Base-by-base conservation (phyloP, 257 asterid genomes). In the Apocynum venetum region DNA sequence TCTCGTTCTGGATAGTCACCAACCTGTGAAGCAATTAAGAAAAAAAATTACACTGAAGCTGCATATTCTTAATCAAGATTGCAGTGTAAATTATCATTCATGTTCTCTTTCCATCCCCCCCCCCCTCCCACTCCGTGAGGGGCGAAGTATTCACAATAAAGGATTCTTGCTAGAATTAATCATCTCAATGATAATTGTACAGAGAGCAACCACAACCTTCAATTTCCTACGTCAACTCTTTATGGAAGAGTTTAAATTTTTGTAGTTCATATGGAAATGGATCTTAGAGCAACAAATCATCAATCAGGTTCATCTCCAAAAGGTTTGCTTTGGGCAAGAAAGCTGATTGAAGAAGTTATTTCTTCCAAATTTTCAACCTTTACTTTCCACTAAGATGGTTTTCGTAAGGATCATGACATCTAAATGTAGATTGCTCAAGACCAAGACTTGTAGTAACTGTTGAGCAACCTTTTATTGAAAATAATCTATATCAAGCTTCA, bases 1-100 rank as follows among this genome's bases (percentile, higher is more conserved):
- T 95, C 97, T 47, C 89, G 88, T 84, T 91, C 98, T 31, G 98
- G 97, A 53, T 89, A 91, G 85, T 90, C 97, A 14, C 98, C 97
- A 64, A 90, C 97, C 98, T 94, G 93, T 76, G 67, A 79, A 51
- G 59, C 49, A 38, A 14, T 15, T 17, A 51, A 40, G 46, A 41
- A 47, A 64, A 72, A 10, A 25, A n/a, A 71, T 25, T 65, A 63
- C 73, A n/a, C 19, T 20, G 10, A 74, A 75, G 72, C 31, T 43
- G 2, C 48, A 51, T 38, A 78, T 52, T 64, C 31, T 71, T 17
- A 48, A 20, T 52, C 38, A 75, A 52, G n/a, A 67, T 13, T 72
- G 9, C 25, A 71, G 9, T 20, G 17, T 13, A 41, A 52, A 35
- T 57, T 70, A 11, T 61, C 2, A 10, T 14, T 43, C 74, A 59